Evolutionary conservation across 352 stramenopile species (phyloP).

Genomic region (Detonula confervacea): DNA sequence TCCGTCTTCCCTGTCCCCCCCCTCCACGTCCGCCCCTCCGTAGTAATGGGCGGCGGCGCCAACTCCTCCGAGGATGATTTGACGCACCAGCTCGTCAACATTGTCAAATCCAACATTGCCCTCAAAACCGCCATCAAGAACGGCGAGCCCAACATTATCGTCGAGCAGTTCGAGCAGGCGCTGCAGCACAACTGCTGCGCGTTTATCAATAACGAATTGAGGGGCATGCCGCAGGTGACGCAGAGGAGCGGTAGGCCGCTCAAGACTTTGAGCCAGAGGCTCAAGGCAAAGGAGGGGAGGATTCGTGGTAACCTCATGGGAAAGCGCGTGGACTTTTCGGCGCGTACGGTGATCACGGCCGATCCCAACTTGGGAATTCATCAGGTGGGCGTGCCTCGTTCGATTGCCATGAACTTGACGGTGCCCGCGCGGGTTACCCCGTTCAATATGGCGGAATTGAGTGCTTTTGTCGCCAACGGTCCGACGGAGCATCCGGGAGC

Average conservation of each 20-base stretch:
- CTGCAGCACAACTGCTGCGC: slow-evolving; percentile 90
- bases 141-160: slow-evolving; percentile 96
- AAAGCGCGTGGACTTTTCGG: slow-evolving; percentile 99
- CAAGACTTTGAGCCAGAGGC: slow-evolving; percentile 96
- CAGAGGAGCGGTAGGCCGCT: slow-evolving; percentile 96
- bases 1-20: slow-evolving; percentile 98
- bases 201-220: slow-evolving; percentile 98
- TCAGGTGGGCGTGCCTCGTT: slow-evolving; percentile 97
- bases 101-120: slow-evolving; percentile 98
- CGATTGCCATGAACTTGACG: slow-evolving; percentile 98
- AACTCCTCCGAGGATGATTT: slow-evolving; percentile 97
- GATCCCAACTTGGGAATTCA: slow-evolving; percentile 99
- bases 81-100: slow-evolving; percentile 97
- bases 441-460: slow-evolving; percentile 97
- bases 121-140: slow-evolving; percentile 94
- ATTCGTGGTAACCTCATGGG: slow-evolving; percentile 99
- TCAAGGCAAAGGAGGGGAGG: slow-evolving; percentile 96
- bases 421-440: slow-evolving; percentile 98
- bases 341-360: slow-evolving; percentile 98
- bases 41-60: slow-evolving; percentile 92
- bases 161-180: slow-evolving; percentile 90
- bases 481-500: slow-evolving; percentile 96
- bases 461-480: slow-evolving; percentile 94
- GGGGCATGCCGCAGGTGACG: slow-evolving; percentile 94
- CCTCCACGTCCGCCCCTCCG: slow-evolving; percentile 96